These are phyloP conservation scores for Podospora bellae-mahoneyi DNA, from an alignment of 495 filamentous ascomycete genomes.

Conservation along the genomic window DNA sequence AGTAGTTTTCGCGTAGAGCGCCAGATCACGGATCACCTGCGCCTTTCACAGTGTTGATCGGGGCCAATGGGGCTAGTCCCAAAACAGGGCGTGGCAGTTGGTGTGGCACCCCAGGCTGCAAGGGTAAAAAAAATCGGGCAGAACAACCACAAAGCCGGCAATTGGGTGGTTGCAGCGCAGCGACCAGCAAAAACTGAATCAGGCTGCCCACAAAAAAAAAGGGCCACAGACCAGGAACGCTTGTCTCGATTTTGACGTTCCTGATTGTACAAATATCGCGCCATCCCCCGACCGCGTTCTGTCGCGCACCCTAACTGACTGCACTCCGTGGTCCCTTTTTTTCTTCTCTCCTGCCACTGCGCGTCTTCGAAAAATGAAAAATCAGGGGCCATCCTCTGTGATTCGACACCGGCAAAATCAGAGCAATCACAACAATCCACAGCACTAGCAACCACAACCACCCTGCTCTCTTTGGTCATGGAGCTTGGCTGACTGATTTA, in stretches of 20 bases:
- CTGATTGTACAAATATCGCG: slow-evolving; percentile 28
- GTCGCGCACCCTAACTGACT: background rate
- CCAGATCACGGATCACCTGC: slow-evolving; percentile 45
- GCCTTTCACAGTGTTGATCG: slow-evolving; percentile 32
- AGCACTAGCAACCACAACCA: slow-evolving; percentile 11
- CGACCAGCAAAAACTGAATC: background rate
- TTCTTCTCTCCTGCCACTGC: background rate
- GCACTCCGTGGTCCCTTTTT: background rate
- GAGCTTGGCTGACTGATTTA: slow-evolving; percentile 17
- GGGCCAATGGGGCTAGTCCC: slow-evolving; percentile 42
- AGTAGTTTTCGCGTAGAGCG: slow-evolving; percentile 53
- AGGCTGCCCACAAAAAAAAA: background rate
- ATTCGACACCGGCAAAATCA: background rate
- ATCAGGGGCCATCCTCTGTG: slow-evolving; percentile 6
- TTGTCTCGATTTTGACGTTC: slow-evolving; percentile 9
- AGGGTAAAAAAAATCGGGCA: slow-evolving; percentile 19
- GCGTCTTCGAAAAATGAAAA: background rate
- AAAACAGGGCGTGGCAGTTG: slow-evolving; percentile 26
- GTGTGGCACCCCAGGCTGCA: slow-evolving; percentile 13
- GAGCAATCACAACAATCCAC: slow-evolving; percentile 13
- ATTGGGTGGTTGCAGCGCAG: slow-evolving; percentile 19
- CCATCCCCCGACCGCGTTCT: slow-evolving; percentile 9
- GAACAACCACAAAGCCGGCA: slow-evolving; percentile 15
- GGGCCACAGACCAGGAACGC: slow-evolving; percentile 1
- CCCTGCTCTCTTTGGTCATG: slow-evolving; percentile 1